Evolutionary conservation across 805 yeast genomes (phyloP), one percentile per base, ranked within the genome.

Genomic region (Suhomyces kilbournensis): DNA sequence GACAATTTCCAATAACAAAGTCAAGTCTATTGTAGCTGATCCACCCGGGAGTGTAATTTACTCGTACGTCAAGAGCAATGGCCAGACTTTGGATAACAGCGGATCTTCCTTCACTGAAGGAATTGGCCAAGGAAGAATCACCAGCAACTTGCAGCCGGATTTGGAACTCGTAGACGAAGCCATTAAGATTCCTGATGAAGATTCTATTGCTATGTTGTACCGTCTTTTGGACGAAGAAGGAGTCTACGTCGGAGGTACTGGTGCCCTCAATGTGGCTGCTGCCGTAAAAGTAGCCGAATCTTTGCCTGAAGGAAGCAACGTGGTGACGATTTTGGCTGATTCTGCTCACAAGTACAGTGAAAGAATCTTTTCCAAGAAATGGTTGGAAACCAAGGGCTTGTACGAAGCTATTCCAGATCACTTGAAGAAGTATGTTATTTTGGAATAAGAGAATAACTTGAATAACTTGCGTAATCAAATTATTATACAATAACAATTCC

Each of bases 41-140:
- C 97, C 97, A 20, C 97, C 97, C 12, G 97, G 97, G 53, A 85
- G 94, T 3, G 88, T 88, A 47, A 77, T 92, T 45, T 89, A 88
- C 72, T 82, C 90, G 8, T 90, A 85, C 65, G 83, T 92, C 54
- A 84, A 82, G 55, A 76, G 88, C 4, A 82, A 84, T 15, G 93
- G 93, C 30, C 74, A 85, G 64, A 77, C 80, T 9, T 70, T 86
- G 52, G 90, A 83, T 43, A 81, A 91, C 62, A 77, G 80, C 1
- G 97, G 97, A 28, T 82, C 90, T 3, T 87, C 96, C 0, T 90
- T 92, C 69, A 92, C 97, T 26, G 97, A 92, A 72, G 97, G 97
- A 30, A 90, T 92, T 71, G 97, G 97, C 26, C 97, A 92, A 71
- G 97, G 97, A 46, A 80, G 97, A 61, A 86, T 92, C 61, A 92